Evolutionary conservation across 495 filamentous ascomycete genomes (phyloP), one percentile per base, ranked within the genome.

Genomic region (Bryoglossum gracile): DNA sequence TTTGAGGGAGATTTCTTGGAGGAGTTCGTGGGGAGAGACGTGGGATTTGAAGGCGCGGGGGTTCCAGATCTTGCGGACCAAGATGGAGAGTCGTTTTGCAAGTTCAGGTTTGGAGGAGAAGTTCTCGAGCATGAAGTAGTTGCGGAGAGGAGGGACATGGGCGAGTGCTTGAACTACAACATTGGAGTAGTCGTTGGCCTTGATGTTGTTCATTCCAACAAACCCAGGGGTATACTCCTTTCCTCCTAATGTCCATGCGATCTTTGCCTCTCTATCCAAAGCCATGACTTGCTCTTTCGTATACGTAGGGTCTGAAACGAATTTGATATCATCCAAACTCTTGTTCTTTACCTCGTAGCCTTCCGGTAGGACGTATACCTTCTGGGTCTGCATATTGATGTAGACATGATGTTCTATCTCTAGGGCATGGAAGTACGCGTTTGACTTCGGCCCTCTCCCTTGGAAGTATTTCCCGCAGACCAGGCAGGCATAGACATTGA

Each of bases 191-290:
- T 99, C 92, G 67, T 99, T 99, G 40, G 87, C 88, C 64, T 99
- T 99, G 72, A 99, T 97, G 65, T 99, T 96, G 71, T 99, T 97
- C 83, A 99, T 89, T 51, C 92, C 92, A 53, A 99, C 89, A 62
- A 95, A 99, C 3, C 92, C 87, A 53, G 88, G 92, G 53, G 82
- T 81, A 65, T 97, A 99, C 63, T 83, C 81, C 59, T 83, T 84
- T 28, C 86, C 86, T 14, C 69, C 69, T 16, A 97, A 71, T 56
- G 95, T 89, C 78, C 80, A 89, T 19, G 83, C 80, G 24, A 74
- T 75, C 59, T 80, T 79, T 28, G 80, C 77, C 61, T 86, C 83
- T 59, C 77, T 84, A 67, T 97, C 92, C 9, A 97, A 64, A 59
- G 80, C 81, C 55, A 72, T 67, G 5, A 96, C 89, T 55, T 95